phyloP scores from a whole-genome alignment of 257 asterid species.

The Ilex asprella region DNA sequence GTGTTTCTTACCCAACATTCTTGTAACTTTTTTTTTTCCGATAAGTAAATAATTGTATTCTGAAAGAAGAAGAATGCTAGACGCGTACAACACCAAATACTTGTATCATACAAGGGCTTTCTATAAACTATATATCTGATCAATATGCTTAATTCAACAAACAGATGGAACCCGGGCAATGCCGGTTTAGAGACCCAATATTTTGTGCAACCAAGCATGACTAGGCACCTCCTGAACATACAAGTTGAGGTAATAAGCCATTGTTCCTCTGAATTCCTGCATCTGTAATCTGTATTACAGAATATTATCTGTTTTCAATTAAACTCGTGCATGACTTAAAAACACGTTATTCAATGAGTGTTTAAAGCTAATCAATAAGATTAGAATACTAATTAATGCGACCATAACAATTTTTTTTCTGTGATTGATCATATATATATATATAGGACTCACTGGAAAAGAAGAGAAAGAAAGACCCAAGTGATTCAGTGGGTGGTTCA shows the following conservation, averaged over 20 bases:
- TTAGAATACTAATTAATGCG: too few species aligned
- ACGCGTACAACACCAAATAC: too few species aligned
- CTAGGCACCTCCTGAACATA: slow-evolving; percentile 48
- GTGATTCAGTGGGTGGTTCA: slow-evolving; percentile 38
- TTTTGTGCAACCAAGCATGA: slow-evolving; percentile 46
- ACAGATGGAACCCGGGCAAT: slow-evolving; percentile 68
- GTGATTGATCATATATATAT: too few species aligned
- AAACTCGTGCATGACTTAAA: too few species aligned
- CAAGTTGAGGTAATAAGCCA: slow-evolving; percentile 39
- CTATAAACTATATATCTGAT: neutral
- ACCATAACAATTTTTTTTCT: too few species aligned
- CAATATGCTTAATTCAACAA: neutral
- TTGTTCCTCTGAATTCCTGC: neutral
- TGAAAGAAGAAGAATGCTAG: too few species aligned
- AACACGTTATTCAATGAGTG: too few species aligned
- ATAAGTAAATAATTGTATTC: too few species aligned
- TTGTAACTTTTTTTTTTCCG: neutral
- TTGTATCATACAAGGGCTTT: neutral
- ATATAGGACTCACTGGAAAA: slow-evolving; percentile 36
- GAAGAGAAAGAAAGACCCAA: slow-evolving; percentile 32
- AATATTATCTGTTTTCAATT: too few species aligned
- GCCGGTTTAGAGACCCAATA: slow-evolving; percentile 40
- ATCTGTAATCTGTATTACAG: too few species aligned
- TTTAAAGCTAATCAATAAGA: too few species aligned
- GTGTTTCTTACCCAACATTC: neutral